Conservation (phyloP, 495 filamentous ascomycete genomes). For the Penicillium verhagenii region DNA sequence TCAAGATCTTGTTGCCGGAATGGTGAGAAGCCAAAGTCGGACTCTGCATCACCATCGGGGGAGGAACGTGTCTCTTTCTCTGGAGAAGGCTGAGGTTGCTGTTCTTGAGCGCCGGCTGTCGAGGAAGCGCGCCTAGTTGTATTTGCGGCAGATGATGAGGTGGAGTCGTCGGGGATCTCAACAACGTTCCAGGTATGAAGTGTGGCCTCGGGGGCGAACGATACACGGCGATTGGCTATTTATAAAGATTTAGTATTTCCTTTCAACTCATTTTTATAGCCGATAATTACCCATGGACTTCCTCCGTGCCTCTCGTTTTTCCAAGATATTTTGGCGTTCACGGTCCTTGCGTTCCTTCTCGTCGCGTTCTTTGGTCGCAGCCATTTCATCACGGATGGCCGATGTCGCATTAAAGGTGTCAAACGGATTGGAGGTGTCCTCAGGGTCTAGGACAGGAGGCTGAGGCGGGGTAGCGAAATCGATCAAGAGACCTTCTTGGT, state of each 20-base stretch:
- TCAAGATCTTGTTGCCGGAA: conserved; percentile 67
- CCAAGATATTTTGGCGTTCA: conserved; percentile 65
- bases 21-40: conserved; percentile 60
- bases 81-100: conserved; percentile 36
- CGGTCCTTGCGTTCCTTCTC: conserved; percentile 64
- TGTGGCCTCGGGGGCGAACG: conserved; percentile 96
- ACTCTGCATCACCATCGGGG: conserved; percentile 60
- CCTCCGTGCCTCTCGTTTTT: conserved; percentile 77
- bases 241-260: not conserved
- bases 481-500: conserved; percentile 41
- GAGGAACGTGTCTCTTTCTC: conserved; percentile 66
- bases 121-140: conserved; percentile 69
- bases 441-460: conserved; percentile 26
- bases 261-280: not conserved
- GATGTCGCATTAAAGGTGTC: conserved; percentile 54
- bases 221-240: conserved; percentile 83
- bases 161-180: conserved; percentile 83
- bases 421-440: conserved; percentile 54
- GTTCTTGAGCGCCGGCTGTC: conserved; percentile 46
- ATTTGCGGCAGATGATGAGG: conserved; percentile 75
- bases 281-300: conserved; percentile 68
- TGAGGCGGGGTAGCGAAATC: conserved; percentile 49
- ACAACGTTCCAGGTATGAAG: conserved; percentile 97
- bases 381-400: conserved; percentile 64
- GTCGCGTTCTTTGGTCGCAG: conserved; percentile 69